These are phyloP conservation scores for Phlegmacium glaucopus DNA, from an alignment of 768 basidiomycete species.

Conservation along the genomic window DNA sequence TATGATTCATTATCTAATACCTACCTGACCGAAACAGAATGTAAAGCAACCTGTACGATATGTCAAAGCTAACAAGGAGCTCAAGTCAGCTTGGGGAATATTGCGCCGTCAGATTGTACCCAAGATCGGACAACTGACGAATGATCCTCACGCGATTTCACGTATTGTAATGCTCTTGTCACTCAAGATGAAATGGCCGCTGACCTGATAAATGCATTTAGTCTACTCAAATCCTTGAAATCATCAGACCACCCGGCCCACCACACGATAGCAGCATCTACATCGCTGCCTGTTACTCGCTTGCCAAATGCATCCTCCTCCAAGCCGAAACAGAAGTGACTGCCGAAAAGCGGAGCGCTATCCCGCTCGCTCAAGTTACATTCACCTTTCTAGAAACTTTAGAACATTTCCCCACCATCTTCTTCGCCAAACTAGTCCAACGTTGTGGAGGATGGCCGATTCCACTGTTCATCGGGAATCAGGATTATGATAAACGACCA, in stretches of 20 bases:
- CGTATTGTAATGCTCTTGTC: slow-evolving; percentile 53
- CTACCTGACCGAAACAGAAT: slow-evolving; percentile 31
- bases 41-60: slow-evolving; percentile 66
- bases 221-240: slow-evolving; percentile 37
- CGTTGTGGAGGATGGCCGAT: slow-evolving; percentile 87
- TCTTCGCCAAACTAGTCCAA: slow-evolving; percentile 85
- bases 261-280: slow-evolving; percentile 49
- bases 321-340: slow-evolving; percentile 94
- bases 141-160: slow-evolving; percentile 55
- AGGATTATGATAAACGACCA: slow-evolving; percentile 45
- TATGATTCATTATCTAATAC: background rate
- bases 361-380: slow-evolving; percentile 76
- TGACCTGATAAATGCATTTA: slow-evolving; percentile 13
- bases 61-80: slow-evolving; percentile 55
- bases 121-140: slow-evolving; percentile 85
- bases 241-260: slow-evolving; percentile 28
- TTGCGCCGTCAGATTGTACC: slow-evolving; percentile 78
- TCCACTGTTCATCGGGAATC: slow-evolving; percentile 54
- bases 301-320: slow-evolving; percentile 81
- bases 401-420: slow-evolving; percentile 64
- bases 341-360: slow-evolving; percentile 81
- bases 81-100: slow-evolving; percentile 62
- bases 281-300: slow-evolving; percentile 76
- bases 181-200: slow-evolving; percentile 2
- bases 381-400: slow-evolving; percentile 61